A percentile compares a stretch with the other conserved stretches of the same genome.
These are phyloP conservation scores for Lachnellula arida DNA, from an alignment of 2,329 filamentous ascomycete species.

Conservation along the genomic window DNA sequence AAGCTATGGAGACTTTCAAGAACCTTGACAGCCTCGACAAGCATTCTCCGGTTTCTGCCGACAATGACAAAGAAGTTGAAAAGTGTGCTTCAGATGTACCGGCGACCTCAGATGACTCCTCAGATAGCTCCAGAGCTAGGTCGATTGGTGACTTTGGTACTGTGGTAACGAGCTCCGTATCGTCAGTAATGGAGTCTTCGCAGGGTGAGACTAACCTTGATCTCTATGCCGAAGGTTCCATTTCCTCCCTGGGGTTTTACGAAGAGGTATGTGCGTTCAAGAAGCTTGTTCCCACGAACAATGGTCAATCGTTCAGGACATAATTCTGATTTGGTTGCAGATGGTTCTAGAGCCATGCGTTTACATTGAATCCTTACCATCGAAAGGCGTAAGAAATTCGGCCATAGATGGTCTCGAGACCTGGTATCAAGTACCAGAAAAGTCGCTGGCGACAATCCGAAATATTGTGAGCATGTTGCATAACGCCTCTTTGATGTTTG, in stretches of 20 bases:
- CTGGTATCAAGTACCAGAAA: neutral
- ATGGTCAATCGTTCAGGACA: neutral
- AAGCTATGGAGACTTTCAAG: no score
- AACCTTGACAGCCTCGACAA: no score
- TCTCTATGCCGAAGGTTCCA: neutral
- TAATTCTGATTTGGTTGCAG: neutral
- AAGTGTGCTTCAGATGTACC: no score
- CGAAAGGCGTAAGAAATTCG: neutral
- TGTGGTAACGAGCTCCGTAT: neutral
- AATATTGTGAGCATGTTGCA: neutral
- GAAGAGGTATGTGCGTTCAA: neutral
- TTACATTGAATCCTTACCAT: neutral
- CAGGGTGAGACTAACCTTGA: neutral
- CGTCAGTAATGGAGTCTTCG: neutral
- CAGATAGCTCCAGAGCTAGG: no score
- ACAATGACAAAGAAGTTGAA: no score
- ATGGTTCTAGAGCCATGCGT: neutral
- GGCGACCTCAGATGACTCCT: no score
- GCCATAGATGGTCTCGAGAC: neutral
- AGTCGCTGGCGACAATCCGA: neutral
- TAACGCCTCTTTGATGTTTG: neutral
- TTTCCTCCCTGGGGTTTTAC: neutral
- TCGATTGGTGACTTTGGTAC: no score
- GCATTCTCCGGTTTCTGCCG: no score
- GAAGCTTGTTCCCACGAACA: neutral